Conservation (phyloP, 345 rosid genomes). For the Syzygium oleosum region DNA sequence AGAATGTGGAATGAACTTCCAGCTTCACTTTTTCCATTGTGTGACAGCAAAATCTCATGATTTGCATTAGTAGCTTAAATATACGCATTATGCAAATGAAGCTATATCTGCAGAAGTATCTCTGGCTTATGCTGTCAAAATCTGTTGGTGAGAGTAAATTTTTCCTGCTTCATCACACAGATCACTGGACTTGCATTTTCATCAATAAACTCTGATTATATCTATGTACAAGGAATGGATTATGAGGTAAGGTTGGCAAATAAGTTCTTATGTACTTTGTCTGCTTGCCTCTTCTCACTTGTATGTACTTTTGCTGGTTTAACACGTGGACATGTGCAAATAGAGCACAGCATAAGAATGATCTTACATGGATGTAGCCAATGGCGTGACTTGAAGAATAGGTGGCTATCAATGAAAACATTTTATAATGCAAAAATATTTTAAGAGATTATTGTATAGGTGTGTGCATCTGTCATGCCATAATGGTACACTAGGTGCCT, state of each 20-base stretch:
- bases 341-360: not conserved
- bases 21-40: not conserved
- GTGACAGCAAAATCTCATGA: not conserved
- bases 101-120: not conserved
- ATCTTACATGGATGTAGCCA: not conserved
- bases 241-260: constrained; percentile 42
- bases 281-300: not conserved
- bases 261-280: not conserved
- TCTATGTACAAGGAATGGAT: constrained; percentile 59
- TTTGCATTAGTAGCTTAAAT: not conserved
- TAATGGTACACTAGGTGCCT: not conserved
- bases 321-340: not conserved
- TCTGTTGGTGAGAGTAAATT: not conserved
- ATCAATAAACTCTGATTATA: constrained; percentile 38
- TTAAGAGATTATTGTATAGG: not conserved
- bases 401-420: not conserved
- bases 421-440: not conserved
- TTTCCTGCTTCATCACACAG: constrained; percentile 19
- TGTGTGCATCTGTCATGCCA: not conserved
- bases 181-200: constrained; percentile 69
- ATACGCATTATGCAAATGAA: not conserved
- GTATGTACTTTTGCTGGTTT: not conserved
- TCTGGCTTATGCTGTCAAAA: not conserved
- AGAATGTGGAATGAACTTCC: not conserved
- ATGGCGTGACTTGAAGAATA: not conserved